These are phyloP conservation scores for Clonostachys chloroleuca DNA, from an alignment of 2,329 filamentous ascomycete genomes.

Conservation along the genomic window DNA sequence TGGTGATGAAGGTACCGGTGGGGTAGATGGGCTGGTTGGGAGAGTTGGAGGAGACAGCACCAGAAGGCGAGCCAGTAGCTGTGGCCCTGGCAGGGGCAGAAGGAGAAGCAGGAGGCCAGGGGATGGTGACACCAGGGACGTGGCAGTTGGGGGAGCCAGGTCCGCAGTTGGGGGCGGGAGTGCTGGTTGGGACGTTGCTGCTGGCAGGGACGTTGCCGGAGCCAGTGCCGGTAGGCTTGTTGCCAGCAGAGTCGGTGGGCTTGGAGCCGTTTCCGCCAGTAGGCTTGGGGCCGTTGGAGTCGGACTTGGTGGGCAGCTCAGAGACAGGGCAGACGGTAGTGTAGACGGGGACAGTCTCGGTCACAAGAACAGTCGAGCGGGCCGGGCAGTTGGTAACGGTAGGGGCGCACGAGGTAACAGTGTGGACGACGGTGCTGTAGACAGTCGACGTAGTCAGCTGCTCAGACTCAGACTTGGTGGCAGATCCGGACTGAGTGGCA, in stretches of 20 bases:
- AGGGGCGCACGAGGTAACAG: constrained; percentile 52
- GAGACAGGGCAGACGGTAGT: constrained; percentile 29
- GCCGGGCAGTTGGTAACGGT: constrained; percentile 53
- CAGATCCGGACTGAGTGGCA: too few relatives aligned
- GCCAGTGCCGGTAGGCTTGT: too few relatives aligned
- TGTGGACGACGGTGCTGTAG: constrained; percentile 48
- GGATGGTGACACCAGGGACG: constrained; percentile 2
- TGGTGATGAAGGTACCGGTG: constrained; percentile 3
- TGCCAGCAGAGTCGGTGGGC: too few relatives aligned
- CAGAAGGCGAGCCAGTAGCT: constrained; percentile 14
- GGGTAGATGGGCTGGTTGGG: constrained; percentile 7
- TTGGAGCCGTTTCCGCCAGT: neutral
- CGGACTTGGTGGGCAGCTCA: constrained; percentile 7
- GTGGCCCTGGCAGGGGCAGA: constrained; percentile 31
- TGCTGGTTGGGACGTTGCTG: neutral
- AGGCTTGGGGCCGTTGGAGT: constrained; percentile 4
- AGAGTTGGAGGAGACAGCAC: constrained; percentile 2
- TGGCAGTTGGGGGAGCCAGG: too few relatives aligned
- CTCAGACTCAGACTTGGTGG: too few relatives aligned
- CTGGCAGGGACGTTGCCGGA: constrained; percentile 40
- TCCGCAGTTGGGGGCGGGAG: too few relatives aligned
- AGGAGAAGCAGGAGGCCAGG: constrained; percentile 14
- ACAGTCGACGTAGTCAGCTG: constrained; percentile 28
- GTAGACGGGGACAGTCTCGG: constrained; percentile 17
- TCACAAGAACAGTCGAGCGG: neutral